Evolutionary conservation across 2,329 filamentous ascomycete genomes (phyloP).

Genomic region (Penicillium glabrum): DNA sequence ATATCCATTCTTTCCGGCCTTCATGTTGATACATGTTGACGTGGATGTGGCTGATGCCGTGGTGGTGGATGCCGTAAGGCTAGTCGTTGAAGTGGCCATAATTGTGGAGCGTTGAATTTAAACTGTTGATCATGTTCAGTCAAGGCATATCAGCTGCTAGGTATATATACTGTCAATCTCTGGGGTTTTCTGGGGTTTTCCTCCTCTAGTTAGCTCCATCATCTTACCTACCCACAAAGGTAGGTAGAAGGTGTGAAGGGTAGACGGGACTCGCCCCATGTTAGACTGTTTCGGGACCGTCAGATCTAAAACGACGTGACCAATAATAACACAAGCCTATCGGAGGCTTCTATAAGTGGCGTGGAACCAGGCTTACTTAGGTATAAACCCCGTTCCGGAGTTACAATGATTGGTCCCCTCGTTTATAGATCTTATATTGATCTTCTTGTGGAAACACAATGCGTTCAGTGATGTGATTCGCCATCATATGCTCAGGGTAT

Average conservation of each 20-base stretch:
- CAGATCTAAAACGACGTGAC: not conserved
- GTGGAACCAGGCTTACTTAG: not conserved
- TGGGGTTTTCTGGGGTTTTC: not conserved
- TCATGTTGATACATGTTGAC: slow-evolving; percentile 19
- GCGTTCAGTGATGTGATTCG: too few species aligned
- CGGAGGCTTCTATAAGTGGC: not conserved
- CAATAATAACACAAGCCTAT: not conserved
- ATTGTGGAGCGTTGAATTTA: too few species aligned
- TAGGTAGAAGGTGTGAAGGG: not conserved
- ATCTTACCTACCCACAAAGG: not conserved
- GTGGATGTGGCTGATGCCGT: slow-evolving; percentile 11
- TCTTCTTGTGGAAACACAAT: not conserved
- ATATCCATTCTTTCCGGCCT: slow-evolving; percentile 39
- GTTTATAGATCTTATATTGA: not conserved
- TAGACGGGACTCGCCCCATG: not conserved
- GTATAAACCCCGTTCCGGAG: not conserved
- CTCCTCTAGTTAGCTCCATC: not conserved
- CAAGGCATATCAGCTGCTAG: not conserved
- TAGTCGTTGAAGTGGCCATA: not conserved
- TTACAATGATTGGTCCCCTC: not conserved
- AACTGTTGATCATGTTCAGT: not conserved
- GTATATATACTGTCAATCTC: not conserved
- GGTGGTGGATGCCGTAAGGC: not conserved
- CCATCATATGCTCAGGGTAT: too few species aligned
- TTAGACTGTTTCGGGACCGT: not conserved